A percentile compares a stretch with the other conserved stretches of the same genome.
Conservation (phyloP, 2,329 filamentous ascomycete species). For the Calonectria multiphialidica region DNA sequence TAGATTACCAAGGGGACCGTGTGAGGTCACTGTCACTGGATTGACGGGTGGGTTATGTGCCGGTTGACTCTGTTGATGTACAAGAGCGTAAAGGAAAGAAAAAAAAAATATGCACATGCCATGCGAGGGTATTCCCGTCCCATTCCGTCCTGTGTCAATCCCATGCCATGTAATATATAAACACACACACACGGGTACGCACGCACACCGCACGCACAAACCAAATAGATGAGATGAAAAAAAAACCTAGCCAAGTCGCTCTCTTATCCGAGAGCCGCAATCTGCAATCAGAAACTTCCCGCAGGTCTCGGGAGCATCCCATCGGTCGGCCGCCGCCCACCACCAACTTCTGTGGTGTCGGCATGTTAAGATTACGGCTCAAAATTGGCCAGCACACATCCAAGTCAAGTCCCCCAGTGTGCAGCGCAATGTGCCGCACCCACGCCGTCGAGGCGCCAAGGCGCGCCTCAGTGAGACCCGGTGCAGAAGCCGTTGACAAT, state of each 20-base stretch:
- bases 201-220: neutral
- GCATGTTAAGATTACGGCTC: neutral
- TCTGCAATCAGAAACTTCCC: neutral
- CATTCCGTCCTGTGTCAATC: neutral
- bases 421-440: neutral
- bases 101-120: neutral
- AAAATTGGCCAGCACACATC: neutral
- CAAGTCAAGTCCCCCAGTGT: too few relatives aligned
- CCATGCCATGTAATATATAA: neutral
- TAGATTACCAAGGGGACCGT: constrained; percentile 26
- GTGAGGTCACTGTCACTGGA: neutral
- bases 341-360: neutral
- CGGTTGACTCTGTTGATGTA: neutral
- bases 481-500: constrained; percentile 15
- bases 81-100: too few relatives aligned
- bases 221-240: neutral
- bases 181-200: neutral
- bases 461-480: constrained; percentile 13
- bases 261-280: neutral
- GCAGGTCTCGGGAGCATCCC: neutral
- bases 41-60: constrained; percentile 9
- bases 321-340: neutral
- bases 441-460: constrained; percentile 14
- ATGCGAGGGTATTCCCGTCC: constrained; percentile 11
- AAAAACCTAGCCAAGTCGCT: neutral